phyloP scores from a whole-genome alignment of 176 grass and related monocot genomes.

The Triticum urartu region DNA sequence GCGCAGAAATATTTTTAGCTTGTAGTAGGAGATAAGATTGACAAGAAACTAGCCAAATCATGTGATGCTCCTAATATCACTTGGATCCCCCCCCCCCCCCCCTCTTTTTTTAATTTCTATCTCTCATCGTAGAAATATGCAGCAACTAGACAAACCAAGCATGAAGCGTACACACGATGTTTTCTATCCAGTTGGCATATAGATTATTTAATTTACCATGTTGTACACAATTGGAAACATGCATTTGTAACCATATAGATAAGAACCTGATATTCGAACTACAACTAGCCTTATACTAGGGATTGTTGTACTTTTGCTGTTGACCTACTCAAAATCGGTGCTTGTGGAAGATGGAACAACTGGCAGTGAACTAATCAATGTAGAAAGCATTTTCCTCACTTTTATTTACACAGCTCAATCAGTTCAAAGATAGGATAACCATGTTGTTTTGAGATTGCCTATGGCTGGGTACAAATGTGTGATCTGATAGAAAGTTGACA shows the following conservation, averaged over 20 bases:
- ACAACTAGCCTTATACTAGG: neutral
- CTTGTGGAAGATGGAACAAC: constrained; percentile 9
- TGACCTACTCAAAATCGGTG: neutral
- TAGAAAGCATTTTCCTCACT: neutral
- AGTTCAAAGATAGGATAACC: neutral
- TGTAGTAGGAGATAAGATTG: neutral
- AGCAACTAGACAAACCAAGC: neutral
- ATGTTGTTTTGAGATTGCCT: neutral
- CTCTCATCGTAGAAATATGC: neutral
- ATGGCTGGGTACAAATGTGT: neutral
- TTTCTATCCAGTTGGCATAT: neutral
- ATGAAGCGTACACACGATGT: neutral
- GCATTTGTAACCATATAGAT: neutral
- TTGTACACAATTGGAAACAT: neutral
- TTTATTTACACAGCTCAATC: constrained; percentile 6
- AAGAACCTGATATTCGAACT: neutral
- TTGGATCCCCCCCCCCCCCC: no score
- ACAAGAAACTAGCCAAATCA: neutral
- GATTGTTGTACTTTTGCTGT: neutral
- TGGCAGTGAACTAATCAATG: neutral
- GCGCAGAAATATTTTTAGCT: neutral
- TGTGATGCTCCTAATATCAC: neutral
- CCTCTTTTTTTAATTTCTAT: no score
- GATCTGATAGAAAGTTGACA: neutral
- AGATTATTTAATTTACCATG: neutral